Evolutionary conservation across 2,329 filamentous ascomycete genomes (phyloP), one percentile per base, ranked within the genome.

Genomic region (Epichloe sibirici): DNA sequence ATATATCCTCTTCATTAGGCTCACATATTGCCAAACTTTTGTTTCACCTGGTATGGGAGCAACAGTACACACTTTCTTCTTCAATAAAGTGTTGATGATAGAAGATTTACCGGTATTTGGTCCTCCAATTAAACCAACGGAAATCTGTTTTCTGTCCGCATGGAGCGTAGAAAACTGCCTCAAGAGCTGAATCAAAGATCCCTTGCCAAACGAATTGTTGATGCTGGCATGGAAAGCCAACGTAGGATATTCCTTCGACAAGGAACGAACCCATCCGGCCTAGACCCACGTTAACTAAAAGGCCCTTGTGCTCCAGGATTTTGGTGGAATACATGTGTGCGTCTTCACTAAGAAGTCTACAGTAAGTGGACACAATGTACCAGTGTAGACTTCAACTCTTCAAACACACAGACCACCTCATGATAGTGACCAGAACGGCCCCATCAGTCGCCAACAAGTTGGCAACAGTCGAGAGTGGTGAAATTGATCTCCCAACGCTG

Each of bases 291-390:
- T 61, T 49, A 60, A 56, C 44, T 15, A 11, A 28, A 4, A 23
- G 39, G 15, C 4, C 12, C 3, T 25, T 34, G 8, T 59, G 21
- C 28, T 6, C 49, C 46, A 47, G 47, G 51, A 45, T 11, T 31
- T 31, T 31, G 28, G 3, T 31, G 28, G 7, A 9, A 31, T 31
- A 58, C 64, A 71, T 77, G 74, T 98, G 80, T 91, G 90, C 86
- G 85, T 87, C 88, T 86, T 88, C 86, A 97, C 93, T 98, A 98
- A 95, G 93, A 97, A 87, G 77, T 79, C 79, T 81, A 81, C 86
- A 83, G 90, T 73, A 72, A 73, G 77, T 77, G 71, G 61, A 66
- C 68, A 52, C 52, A 42, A 57, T 52, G 54, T 74, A 79, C 72
- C 77, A 80, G 80, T 81, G 79, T 80, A 82, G 81, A 76, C 76